Percentiles rank a stretch among this genome's conserved stretches.
These are phyloP conservation scores for Albophoma yamanashiensis DNA, from an alignment of 2,329 filamentous ascomycete genomes.

Conservation along the genomic window DNA sequence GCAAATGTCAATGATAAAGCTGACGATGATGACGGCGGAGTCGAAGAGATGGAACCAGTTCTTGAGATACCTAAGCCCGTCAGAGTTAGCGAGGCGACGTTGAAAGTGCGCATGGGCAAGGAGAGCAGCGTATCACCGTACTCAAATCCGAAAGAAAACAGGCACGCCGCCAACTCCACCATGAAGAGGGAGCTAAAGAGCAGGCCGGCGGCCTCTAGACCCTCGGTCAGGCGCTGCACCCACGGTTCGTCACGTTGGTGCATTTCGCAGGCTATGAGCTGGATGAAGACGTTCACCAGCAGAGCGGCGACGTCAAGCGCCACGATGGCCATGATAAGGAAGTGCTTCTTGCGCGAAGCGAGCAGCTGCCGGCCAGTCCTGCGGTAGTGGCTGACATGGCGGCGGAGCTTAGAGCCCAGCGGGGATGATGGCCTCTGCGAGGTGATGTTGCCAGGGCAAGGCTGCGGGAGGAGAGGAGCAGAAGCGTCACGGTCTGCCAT, in stretches of 20 bases:
- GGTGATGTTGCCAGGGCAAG: neutral
- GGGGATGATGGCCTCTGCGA: neutral
- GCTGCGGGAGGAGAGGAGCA: neutral
- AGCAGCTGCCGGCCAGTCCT: slow-evolving; percentile 12
- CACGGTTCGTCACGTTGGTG: slow-evolving; percentile 27
- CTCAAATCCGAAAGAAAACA: slow-evolving; percentile 52
- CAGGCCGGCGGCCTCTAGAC: slow-evolving; percentile 40
- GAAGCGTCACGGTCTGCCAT: neutral
- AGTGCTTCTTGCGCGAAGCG: slow-evolving; percentile 31
- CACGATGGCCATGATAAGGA: slow-evolving; percentile 30
- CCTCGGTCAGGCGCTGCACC: slow-evolving; percentile 24
- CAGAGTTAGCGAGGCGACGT: neutral
- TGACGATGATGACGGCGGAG: slow-evolving; percentile 47
- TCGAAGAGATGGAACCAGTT: slow-evolving; percentile 55
- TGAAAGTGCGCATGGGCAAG: neutral
- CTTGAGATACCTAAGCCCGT: slow-evolving; percentile 38
- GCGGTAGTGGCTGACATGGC: slow-evolving; percentile 1
- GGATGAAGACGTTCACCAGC: slow-evolving; percentile 35
- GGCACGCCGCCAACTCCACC: slow-evolving; percentile 44
- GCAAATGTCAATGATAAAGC: slow-evolving; percentile 51
- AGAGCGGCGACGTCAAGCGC: slow-evolving; percentile 33
- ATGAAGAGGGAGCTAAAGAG: slow-evolving; percentile 56
- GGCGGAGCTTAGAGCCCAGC: neutral
- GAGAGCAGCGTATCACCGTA: slow-evolving; percentile 23
- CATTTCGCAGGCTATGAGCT: slow-evolving; percentile 37